Base-by-base conservation (phyloP, 2,329 filamentous ascomycete species). In the Pseudonectria buxi region DNA sequence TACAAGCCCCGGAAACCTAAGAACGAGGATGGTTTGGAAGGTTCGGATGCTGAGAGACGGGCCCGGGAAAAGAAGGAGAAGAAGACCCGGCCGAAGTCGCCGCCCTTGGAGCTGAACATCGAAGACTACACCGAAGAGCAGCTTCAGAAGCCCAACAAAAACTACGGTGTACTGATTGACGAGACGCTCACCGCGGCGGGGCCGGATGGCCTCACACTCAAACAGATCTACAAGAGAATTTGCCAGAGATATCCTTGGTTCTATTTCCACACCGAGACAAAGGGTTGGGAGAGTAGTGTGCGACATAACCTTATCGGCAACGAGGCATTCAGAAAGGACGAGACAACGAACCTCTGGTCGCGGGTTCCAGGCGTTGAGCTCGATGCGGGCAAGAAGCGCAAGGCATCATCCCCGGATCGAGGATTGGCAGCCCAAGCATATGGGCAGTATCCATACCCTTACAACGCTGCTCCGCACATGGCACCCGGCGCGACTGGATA, bases 271-370 rank as follows among this genome's bases (percentile, higher is more conserved):
- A 72, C 74, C 13, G 74, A 76, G 50, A 78, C 75, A 6, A 79
- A 77, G 51, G 75, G 75, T n/a, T 79, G 75, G 75, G 74, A 79
- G 53, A 78, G 74, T 45, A 78, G 74, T 47, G 75, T 79, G n/a
- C 71, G 75, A 1, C 75, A 79, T 47, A 79, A 78, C 37, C 64
- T 79, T 18, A 76, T 78, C 45, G 74, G 74, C 3, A 78, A 78
- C 51, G 71, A 74, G 44, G 75, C 74, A 6, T 79, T 79, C 51
- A 66, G 64, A 44, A 79, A 78, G 53, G 69, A 74, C 41, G 72
- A 76, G 26, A 65, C 67, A 18, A 74, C 69, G 2, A 68, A 72
- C 28, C 58, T 74, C 14, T 79, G 75, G 75, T 69, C 65, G 39
- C 72, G 75, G 25, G 70, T 77, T 14, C 70, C 69, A 3, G 74